Evolutionary conservation across 73 alveolate species (phyloP).

Genomic region (Paramecium sexaurelia): DNA sequence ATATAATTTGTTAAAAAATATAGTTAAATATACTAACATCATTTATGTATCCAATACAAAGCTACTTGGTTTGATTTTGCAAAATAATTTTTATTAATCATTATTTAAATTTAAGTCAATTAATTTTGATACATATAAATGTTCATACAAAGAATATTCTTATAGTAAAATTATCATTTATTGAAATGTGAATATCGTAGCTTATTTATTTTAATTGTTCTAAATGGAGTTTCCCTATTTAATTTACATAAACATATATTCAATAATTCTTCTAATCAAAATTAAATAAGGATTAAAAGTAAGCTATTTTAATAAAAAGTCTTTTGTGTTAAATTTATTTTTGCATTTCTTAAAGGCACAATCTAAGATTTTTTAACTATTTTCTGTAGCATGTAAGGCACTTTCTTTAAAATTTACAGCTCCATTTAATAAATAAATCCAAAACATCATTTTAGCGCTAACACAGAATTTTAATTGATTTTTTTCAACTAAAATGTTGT

Average conservation of each 20-base stretch:
- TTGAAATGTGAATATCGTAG: not conserved
- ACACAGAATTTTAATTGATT: conserved; percentile 12
- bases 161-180: conserved; percentile 18
- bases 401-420: conserved; percentile 15
- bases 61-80: not conserved
- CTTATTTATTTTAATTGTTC: not conserved
- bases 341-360: not conserved
- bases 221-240: not conserved
- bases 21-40: conserved; percentile 3
- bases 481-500: not conserved
- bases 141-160: conserved; percentile 18
- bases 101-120: not conserved
- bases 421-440: conserved; percentile 23
- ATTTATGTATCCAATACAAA: not conserved
- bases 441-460: conserved; percentile 27
- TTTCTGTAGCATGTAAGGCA: not conserved
- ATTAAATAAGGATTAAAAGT: conserved; percentile 29
- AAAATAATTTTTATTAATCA: not conserved
- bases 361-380: not conserved
- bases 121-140: not conserved
- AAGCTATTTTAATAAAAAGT: not conserved
- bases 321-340: not conserved
- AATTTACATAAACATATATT: not conserved
- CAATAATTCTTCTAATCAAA: not conserved
- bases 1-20: not conserved